Percentiles rank a stretch among this genome's conserved stretches.
Conservation (phyloP, 139 green algal genomes). For the Coccomyxa sp. region DNA sequence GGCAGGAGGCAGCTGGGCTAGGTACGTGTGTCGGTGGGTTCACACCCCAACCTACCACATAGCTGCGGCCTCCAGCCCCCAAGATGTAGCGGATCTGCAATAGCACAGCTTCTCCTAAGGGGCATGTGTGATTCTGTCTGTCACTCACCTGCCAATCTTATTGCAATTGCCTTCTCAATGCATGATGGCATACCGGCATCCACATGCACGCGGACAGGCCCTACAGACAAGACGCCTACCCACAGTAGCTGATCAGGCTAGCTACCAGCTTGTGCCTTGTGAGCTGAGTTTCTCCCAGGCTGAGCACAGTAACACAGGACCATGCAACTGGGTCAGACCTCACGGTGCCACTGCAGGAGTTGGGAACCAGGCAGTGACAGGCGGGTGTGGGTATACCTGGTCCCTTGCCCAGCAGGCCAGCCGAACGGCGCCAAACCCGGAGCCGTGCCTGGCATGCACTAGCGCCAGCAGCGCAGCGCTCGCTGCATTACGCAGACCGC, state of each 20-base stretch:
- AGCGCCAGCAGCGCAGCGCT: slow-evolving; percentile 50
- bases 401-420: slow-evolving; percentile 54
- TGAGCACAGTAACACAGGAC: too few relatives aligned
- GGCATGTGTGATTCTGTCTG: too few relatives aligned
- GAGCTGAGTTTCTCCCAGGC: too few relatives aligned
- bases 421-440: not conserved
- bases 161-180: too few relatives aligned
- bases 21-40: slow-evolving; percentile 39
- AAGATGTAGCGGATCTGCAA: slow-evolving; percentile 51
- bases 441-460: slow-evolving; percentile 24
- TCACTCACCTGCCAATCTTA: too few relatives aligned
- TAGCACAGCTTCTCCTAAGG: too few relatives aligned
- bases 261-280: too few relatives aligned
- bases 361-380: not conserved
- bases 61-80: slow-evolving; percentile 28
- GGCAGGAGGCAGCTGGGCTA: slow-evolving; percentile 50
- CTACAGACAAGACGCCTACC: too few relatives aligned
- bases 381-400: not conserved
- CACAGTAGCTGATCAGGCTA: too few relatives aligned
- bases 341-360: not conserved
- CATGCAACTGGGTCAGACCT: too few relatives aligned
- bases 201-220: too few relatives aligned
- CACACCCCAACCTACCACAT: slow-evolving; percentile 40
- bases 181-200: too few relatives aligned
- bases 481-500: slow-evolving; percentile 39